These are phyloP conservation scores for Apodospora peruviana DNA, from an alignment of 495 filamentous ascomycete genomes.

Conservation along the genomic window DNA sequence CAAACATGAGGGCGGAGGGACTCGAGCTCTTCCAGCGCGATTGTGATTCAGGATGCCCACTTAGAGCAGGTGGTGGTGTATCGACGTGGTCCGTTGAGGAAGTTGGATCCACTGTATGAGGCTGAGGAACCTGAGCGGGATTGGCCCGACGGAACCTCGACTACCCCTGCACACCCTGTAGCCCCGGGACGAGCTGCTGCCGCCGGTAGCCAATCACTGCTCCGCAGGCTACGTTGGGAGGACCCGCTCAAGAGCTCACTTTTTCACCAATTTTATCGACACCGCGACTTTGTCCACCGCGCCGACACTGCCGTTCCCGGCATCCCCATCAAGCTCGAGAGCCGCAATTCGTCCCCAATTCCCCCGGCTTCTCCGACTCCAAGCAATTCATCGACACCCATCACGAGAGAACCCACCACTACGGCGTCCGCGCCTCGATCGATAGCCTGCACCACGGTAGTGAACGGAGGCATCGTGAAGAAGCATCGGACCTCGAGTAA, in stretches of 20 bases:
- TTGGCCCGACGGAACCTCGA: neutral
- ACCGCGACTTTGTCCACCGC: neutral
- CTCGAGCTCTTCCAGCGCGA: neutral
- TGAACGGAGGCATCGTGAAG: no score
- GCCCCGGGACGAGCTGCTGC: neutral
- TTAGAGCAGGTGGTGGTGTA: neutral
- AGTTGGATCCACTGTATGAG: no score
- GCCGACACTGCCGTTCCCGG: neutral
- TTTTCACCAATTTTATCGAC: conserved; percentile 5
- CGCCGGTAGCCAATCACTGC: neutral
- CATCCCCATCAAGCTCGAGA: neutral
- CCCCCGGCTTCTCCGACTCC: neutral
- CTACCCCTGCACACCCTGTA: neutral
- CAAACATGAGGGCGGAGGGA: neutral
- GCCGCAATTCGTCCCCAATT: neutral
- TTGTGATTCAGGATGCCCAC: neutral
- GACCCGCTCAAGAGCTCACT: conserved; percentile 3
- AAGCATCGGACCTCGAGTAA: no score
- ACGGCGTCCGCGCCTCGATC: no score
- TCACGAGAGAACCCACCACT: no score
- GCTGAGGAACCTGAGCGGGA: no score
- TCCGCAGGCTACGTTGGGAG: neutral
- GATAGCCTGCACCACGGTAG: no score
- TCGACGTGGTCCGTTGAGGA: neutral
- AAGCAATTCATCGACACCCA: no score